phyloP scores from a whole-genome alignment of 2,329 filamentous ascomycete genomes.

The Talaromyces funiculosus region DNA sequence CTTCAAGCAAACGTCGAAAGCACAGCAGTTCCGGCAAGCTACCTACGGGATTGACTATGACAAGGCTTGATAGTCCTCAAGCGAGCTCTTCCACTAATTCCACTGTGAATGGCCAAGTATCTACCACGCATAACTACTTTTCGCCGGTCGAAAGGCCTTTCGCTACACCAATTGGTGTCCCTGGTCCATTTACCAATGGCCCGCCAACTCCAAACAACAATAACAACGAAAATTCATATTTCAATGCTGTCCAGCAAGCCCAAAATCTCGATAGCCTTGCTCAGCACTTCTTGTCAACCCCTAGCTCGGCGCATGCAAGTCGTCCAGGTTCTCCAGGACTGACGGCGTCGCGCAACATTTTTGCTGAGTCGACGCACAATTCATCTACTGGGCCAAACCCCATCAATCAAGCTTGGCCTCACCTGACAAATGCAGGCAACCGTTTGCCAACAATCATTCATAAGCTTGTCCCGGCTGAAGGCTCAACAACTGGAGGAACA shows the following conservation, averaged over 20 bases:
- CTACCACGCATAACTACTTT: slow-evolving; percentile 31
- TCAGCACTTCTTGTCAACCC: slow-evolving; percentile 64
- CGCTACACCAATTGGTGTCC: slow-evolving; percentile 38
- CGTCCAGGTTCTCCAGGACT: slow-evolving; percentile 61
- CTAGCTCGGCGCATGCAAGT: slow-evolving; percentile 67
- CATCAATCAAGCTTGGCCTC: slow-evolving; percentile 48
- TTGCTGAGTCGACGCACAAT: slow-evolving; percentile 30
- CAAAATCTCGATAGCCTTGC: slow-evolving; percentile 61
- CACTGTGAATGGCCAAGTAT: slow-evolving; percentile 39
- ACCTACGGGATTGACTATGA: slow-evolving; percentile 73
- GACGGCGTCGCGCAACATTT: slow-evolving; percentile 35
- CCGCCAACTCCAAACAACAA: slow-evolving; percentile 57
- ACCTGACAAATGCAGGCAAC: slow-evolving; percentile 47
- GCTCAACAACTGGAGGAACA: slow-evolving; percentile 74
- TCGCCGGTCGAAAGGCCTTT: slow-evolving; percentile 44
- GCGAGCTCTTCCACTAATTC: slow-evolving; percentile 30
- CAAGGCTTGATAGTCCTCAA: slow-evolving; percentile 61
- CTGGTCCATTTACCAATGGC: slow-evolving; percentile 50
- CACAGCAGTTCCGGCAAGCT: slow-evolving; percentile 64
- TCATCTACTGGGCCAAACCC: slow-evolving; percentile 39
- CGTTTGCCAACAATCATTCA: slow-evolving; percentile 61
- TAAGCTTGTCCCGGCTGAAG: slow-evolving; percentile 77
- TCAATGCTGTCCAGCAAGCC: slow-evolving; percentile 53
- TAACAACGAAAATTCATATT: slow-evolving; percentile 55
- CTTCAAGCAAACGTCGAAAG: slow-evolving; percentile 74